Evolutionary conservation across 2,329 filamentous ascomycete species (phyloP), one percentile per base, ranked within the genome.

Genomic region (Colletotrichum sp.): DNA sequence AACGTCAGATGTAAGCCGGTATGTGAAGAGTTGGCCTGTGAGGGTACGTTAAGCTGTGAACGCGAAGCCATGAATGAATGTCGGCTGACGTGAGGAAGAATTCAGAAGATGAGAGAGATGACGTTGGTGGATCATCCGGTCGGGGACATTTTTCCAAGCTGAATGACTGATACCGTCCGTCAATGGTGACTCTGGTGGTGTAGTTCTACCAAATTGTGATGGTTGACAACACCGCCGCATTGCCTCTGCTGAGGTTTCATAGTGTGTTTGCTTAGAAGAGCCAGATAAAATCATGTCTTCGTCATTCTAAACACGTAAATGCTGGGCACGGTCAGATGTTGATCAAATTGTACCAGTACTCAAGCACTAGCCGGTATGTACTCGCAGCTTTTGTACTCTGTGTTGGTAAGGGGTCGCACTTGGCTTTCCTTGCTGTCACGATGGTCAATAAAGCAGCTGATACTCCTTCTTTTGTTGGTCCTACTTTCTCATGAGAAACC

Each of bases 61-160:
- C 19, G 19, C 9, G 2, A 19, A 9, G 8, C 36, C 5, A 3
- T 5, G 5, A 39, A 19, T 44, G 36, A 44, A 19, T 44, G 36
- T 6, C 36, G 8, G 36, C 36, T 6, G 8, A 44, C 6, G 8
- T 16, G 34, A 36, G 16, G 16, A 44, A 12, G 39, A 7, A n/a
- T n/a, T n/a, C 19, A 19, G 0, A 8, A 49, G 11, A 3, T 6
- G n/a, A n/a, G n/a, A 49, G 19, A 4, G 19, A 11, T 49, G 5
- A n/a, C 9, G 44, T 5, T 12, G 19, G 9, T 22, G 16, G 36
- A 2, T 19, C 6, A 44, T 44, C 5, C 19, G 19, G 39, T 9
- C 19, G 19, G 19, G 8, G 1, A 44, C 8, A 11, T 5, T 44
- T 44, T 9, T n/a, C 44, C 11, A 49, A 22, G 44, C 44, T 49